These are phyloP conservation scores for Beta corolliflora DNA, from an alignment of 179 eudicot genomes.

Conservation along the genomic window DNA sequence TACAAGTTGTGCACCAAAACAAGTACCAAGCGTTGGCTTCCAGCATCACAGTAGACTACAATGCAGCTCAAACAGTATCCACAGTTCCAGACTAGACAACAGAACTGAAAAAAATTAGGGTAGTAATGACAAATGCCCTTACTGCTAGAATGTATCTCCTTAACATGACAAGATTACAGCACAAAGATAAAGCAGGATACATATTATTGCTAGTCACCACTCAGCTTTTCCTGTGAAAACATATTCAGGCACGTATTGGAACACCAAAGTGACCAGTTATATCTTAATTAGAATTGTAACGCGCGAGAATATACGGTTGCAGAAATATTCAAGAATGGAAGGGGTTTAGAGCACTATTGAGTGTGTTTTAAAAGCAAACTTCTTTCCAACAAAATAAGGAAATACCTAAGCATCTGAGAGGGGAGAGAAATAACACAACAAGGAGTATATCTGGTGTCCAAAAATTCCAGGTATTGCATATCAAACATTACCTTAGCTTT, in stretches of 20 bases:
- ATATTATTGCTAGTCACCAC: not conserved
- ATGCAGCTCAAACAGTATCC: not conserved
- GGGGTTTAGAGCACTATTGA: not conserved
- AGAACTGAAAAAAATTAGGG: not conserved
- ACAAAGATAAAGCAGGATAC: not conserved
- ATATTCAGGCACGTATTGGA: not conserved
- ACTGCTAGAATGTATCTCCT: not conserved
- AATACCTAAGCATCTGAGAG: not conserved
- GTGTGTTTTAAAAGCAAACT: not conserved
- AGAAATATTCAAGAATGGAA: not conserved
- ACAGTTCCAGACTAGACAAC: not conserved
- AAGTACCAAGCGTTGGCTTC: not conserved
- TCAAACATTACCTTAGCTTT: constrained; percentile 60
- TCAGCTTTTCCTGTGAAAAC: too few species aligned
- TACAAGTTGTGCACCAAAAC: not conserved
- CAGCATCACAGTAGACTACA: not conserved
- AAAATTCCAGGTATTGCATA: not conserved
- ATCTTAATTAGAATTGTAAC: not conserved
- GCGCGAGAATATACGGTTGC: not conserved
- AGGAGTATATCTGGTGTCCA: not conserved
- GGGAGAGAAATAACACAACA: not conserved
- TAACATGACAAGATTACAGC: not conserved
- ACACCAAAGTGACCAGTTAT: not conserved
- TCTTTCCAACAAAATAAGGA: not conserved
- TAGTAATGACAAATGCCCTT: not conserved